Conservation (phyloP, 257 asterid genomes). For the Leonotis leonurus region DNA sequence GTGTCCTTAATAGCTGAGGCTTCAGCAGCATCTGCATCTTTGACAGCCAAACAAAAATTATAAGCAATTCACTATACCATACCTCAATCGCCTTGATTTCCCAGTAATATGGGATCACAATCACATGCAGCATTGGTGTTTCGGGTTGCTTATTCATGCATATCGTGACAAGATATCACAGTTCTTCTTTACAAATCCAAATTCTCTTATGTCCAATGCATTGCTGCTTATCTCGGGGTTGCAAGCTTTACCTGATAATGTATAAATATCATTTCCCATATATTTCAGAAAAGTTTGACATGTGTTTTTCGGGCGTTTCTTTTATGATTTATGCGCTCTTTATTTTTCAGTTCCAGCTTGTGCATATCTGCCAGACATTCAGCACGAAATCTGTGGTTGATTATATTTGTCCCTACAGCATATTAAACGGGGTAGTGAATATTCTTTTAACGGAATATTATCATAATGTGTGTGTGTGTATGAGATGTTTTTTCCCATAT, state of each 20-base stretch:
- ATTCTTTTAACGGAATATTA: not conserved
- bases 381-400: not conserved
- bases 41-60: slow-evolving; percentile 40
- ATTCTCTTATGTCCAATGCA: not conserved
- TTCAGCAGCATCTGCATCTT: slow-evolving; percentile 64
- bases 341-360: not conserved
- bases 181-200: slow-evolving; percentile 15
- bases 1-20: slow-evolving; percentile 88
- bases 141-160: slow-evolving; percentile 8
- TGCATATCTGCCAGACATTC: not conserved
- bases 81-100: not conserved
- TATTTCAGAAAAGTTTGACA: not conserved
- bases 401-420: not conserved
- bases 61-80: not conserved
- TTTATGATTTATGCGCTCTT: not conserved
- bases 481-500: not conserved
- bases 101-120: slow-evolving; percentile 1
- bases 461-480: not conserved
- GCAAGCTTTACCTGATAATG: not conserved
- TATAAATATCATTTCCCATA: not conserved
- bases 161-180: not conserved
- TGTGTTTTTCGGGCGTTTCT: not conserved
- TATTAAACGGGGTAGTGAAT: not conserved
- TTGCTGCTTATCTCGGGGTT: not conserved
- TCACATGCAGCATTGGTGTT: slow-evolving; percentile 11